Evolutionary conservation across 306 rosid species (phyloP).

Genomic region (Myrica gale): DNA sequence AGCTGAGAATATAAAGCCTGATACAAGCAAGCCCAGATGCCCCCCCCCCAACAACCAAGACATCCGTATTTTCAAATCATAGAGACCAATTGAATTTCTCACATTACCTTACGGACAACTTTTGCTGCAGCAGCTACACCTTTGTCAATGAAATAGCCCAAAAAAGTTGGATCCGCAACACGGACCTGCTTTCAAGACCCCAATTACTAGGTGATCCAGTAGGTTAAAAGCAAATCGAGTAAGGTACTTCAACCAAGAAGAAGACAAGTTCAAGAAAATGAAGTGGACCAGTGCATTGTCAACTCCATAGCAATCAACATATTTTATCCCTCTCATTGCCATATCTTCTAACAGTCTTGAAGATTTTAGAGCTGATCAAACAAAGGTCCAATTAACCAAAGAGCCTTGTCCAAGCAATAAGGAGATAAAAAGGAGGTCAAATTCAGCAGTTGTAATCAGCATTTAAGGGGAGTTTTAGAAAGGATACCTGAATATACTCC

Average conservation of each 20-base stretch:
- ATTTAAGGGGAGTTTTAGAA: background rate
- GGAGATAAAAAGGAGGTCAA: slow-evolving; percentile 19
- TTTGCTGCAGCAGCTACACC: slow-evolving; percentile 94
- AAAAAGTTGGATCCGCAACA: slow-evolving; percentile 90
- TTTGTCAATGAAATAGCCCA: slow-evolving; percentile 94
- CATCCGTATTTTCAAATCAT: background rate
- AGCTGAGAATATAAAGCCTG: too few relatives aligned
- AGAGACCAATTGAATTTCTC: background rate
- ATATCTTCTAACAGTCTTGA: slow-evolving; percentile 85
- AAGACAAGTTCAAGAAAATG: slow-evolving; percentile 21
- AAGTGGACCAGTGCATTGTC: slow-evolving; percentile 86
- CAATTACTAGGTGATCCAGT: slow-evolving; percentile 29
- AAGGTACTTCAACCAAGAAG: slow-evolving; percentile 9
- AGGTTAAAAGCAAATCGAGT: slow-evolving; percentile 25
- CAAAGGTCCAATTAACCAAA: slow-evolving; percentile 9
- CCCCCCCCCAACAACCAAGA: too few relatives aligned
- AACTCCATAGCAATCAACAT: slow-evolving; percentile 94
- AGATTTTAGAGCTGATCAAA: slow-evolving; percentile 67
- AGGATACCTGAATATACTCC: slow-evolving; percentile 86
- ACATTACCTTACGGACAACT: slow-evolving; percentile 91
- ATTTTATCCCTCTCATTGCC: slow-evolving; percentile 85
- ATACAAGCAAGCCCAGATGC: too few relatives aligned
- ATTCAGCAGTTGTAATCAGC: slow-evolving; percentile 14
- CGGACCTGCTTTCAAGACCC: slow-evolving; percentile 74
- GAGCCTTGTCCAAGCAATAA: slow-evolving; percentile 19